Base-by-base conservation (phyloP, 2,329 filamentous ascomycete genomes). In the Colletotrichum aenigma region DNA sequence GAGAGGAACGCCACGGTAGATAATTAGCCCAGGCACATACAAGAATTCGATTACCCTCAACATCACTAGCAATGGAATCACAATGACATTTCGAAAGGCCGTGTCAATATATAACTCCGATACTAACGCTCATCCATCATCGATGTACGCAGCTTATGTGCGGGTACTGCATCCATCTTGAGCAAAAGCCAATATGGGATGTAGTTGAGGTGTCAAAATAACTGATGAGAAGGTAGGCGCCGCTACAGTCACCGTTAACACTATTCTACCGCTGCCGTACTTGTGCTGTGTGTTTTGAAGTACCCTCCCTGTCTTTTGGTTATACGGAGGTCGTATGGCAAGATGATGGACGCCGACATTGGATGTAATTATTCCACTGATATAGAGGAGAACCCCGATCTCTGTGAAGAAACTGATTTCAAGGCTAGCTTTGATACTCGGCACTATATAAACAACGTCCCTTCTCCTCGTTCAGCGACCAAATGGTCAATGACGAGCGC, bases 401-500 rank as follows among this genome's bases (percentile, higher is more conserved):
- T 10, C 38, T 48, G 5, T 12, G 18, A n/a, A 52, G 43, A 4
- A 13, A 4, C 43, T 52, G 10, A 0, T 7, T 6, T 52, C 6
- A 52, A 7, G 43, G 4, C n/a, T 52, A 52, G 10, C 10, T 21
- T 21, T 24, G n/a, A 3, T 21, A 1, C 12, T 3, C n/a, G 4
- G 43, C 43, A n/a, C n/a, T 0, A 52, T 13, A 13, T 0, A 52
- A 52, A 52, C 6, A 13, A 21, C n/a, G 43, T 52, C 26, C 26
- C 26, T 28, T 52, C 6, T 52, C n/a, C 12, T 21, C 43, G 43
- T 52, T 52, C 43, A 52, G 43, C 43, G 43, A 21, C 43, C 43
- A 52, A 52, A 3, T n/a, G 2, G 18, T 7, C n/a, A 1, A 52
- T 7, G n/a, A 52, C 6, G n/a, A 21, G n/a, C 0, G n/a, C n/a